Percentiles rank a stretch among this genome's conserved stretches.
These are phyloP conservation scores for Neocucurbitaria cava DNA, from an alignment of 2,329 filamentous ascomycete species.

Conservation along the genomic window DNA sequence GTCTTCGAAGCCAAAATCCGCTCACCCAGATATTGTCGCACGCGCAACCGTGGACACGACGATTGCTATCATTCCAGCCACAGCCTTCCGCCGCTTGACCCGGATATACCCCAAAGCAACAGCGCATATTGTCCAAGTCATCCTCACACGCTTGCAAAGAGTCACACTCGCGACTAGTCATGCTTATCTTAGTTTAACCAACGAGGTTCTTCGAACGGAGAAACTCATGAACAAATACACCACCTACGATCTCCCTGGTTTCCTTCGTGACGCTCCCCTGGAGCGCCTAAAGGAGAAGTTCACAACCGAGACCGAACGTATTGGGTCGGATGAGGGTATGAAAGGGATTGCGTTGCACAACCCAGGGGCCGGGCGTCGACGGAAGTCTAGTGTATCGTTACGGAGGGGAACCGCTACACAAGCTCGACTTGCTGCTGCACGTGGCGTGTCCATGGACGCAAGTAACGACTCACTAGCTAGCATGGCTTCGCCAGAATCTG, in stretches of 20 bases:
- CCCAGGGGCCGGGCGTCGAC: conserved; percentile 67
- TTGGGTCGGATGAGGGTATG: conserved; percentile 78
- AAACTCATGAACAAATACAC: conserved; percentile 94
- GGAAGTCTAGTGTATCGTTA: conserved; percentile 72
- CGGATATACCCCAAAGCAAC: conserved; percentile 95
- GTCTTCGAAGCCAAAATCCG: conserved; percentile 68
- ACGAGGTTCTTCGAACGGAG: conserved; percentile 90
- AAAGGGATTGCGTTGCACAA: conserved; percentile 98
- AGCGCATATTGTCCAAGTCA: conserved; percentile 96
- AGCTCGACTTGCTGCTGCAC: conserved; percentile 62
- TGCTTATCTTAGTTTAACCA: conserved; percentile 89
- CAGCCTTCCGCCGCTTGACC: conserved; percentile 90
- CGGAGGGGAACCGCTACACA: conserved; percentile 81
- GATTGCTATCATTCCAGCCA: conserved; percentile 96
- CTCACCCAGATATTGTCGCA: conserved; percentile 96
- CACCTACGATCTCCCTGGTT: conserved; percentile 87
- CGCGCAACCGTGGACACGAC: conserved; percentile 95
- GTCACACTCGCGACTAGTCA: conserved; percentile 95
- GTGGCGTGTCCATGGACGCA: conserved; percentile 45
- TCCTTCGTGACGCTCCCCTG: conserved; percentile 82
- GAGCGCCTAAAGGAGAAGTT: conserved; percentile 94
- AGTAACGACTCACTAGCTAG: conserved; percentile 26
- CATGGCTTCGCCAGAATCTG: conserved; percentile 33
- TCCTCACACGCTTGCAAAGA: conserved; percentile 89
- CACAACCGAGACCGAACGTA: conserved; percentile 78